Conservation (phyloP, 2,329 filamentous ascomycete genomes). For the Gliomastix tumulicola region DNA sequence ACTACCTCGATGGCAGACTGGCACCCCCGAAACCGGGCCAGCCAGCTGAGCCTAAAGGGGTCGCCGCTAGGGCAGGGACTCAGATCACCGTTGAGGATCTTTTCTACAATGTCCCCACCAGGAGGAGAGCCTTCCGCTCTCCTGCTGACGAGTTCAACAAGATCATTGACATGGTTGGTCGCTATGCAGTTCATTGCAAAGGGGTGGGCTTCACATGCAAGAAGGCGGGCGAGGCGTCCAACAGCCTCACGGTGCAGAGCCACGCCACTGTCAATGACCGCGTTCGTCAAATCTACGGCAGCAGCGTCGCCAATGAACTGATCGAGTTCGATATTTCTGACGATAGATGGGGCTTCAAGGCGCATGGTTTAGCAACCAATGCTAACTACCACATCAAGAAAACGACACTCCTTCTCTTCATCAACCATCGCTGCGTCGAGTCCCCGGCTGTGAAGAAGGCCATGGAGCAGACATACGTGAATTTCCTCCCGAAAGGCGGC, state of each 20-base stretch:
- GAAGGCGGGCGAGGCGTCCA: conserved; percentile 83
- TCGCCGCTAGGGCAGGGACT: conserved; percentile 81
- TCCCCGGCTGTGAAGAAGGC: conserved; percentile 83
- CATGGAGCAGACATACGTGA: conserved; percentile 80
- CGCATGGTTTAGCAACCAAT: conserved; percentile 76
- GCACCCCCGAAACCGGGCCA: conserved; percentile 83
- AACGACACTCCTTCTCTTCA: conserved; percentile 83
- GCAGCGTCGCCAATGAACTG: conserved; percentile 78
- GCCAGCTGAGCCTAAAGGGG: conserved; percentile 75
- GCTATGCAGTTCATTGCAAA: conserved; percentile 86
- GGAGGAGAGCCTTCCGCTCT: conserved; percentile 84
- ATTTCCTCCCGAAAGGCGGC: conserved; percentile 85
- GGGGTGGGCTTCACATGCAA: conserved; percentile 96
- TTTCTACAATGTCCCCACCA: conserved; percentile 92
- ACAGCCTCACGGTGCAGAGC: conserved; percentile 72
- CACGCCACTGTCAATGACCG: conserved; percentile 69
- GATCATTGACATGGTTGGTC: conserved; percentile 89
- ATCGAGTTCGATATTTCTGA: conserved; percentile 69
- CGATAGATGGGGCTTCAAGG: conserved; percentile 75
- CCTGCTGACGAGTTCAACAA: conserved; percentile 94
- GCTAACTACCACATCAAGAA: conserved; percentile 93
- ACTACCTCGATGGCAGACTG: conserved; percentile 78
- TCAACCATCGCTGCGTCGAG: conserved; percentile 92
- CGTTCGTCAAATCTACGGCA: conserved; percentile 85
- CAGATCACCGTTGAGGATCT: conserved; percentile 95